Evolutionary conservation across 495 filamentous ascomycete species (phyloP), one percentile per base, ranked within the genome.

Genomic region (Penicillium desertorum): DNA sequence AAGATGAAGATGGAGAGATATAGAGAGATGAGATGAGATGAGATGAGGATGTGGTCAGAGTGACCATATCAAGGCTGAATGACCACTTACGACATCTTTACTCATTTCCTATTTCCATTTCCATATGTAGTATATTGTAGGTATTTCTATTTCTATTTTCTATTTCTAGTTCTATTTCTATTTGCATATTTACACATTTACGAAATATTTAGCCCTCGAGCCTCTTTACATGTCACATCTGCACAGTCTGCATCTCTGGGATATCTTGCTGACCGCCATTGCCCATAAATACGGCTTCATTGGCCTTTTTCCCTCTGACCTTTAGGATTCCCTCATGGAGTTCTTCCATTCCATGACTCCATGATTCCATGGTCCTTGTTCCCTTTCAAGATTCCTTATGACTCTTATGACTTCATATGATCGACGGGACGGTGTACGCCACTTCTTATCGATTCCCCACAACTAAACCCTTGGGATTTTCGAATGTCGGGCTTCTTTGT

Each of bases 391-490:
- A n/a, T n/a, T n/a, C n/a, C n/a, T n/a, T n/a, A n/a, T n/a, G n/a
- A 19, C 17, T 16, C n/a, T 27, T 20, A 22, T 46, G 25, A 42
- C 27, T 51, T 37, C 20, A 37, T 41, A 46, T 37, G 56, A 58
- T 58, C 51, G 51, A 32, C 56, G 65, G 54, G 51, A 22, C 22
- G 22, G 22, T 4, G 4, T 58, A 62, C 68, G 67, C 65, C 69
- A 69, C 68, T 63, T 66, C 66, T 61, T 61, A 58, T 57, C 32
- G 41, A 49, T 30, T 19, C 29, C 58, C 58, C 62, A 25, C 59
- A 45, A 52, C 68, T 59, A 67, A 70, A 60, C 69, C 71, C 68
- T 75, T 52, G 56, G 27, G 45, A 1, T 14, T 48, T 17, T 25
- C 1, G 3, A 32, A 22, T 32, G 27, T 19, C 36, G 36, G 45